Evolutionary conservation across 108 stramenopile species (phyloP).

Genomic region (Cyclotella sp.): DNA sequence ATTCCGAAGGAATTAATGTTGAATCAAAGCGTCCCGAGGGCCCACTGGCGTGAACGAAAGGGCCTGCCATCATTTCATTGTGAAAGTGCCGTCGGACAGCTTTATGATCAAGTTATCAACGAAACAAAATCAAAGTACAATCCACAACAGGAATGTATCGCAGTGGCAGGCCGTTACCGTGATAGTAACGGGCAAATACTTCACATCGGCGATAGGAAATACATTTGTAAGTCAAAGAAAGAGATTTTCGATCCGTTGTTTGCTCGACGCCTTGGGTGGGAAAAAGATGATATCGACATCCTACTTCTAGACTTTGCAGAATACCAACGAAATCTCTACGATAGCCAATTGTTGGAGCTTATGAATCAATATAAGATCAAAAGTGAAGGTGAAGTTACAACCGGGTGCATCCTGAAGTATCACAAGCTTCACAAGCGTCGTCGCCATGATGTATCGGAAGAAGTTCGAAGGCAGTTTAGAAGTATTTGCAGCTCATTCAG

Average conservation of each 20-base stretch:
- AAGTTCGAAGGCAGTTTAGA: constrained; percentile 15
- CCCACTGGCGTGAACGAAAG: constrained; percentile 6
- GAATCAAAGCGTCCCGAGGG: neutral
- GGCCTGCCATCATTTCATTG: constrained; percentile 14
- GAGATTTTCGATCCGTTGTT: neutral
- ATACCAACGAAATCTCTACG: constrained; percentile 3
- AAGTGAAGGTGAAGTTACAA: constrained; percentile 8
- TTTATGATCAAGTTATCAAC: constrained; percentile 9
- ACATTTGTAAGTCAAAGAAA: constrained; percentile 3
- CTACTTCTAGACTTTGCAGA: constrained; percentile 1
- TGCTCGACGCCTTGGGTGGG: neutral
- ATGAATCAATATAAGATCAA: constrained; percentile 19
- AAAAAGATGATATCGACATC: neutral
- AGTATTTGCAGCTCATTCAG: neutral
- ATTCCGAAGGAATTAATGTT: constrained; percentile 2
- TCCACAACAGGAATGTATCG: neutral
- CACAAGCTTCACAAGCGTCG: constrained; percentile 12
- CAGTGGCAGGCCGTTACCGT: constrained; percentile 1
- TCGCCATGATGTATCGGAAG: constrained; percentile 4
- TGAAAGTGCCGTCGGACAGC: constrained; percentile 2
- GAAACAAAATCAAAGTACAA: neutral
- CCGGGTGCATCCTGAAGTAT: constrained; percentile 7
- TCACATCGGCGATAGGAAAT: neutral
- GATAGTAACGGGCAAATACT: constrained; percentile 10
- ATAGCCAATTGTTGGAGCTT: constrained; percentile 4